Conservation (phyloP, 2,329 filamentous ascomycete genomes). For the Sclerotinia nivalis region DNA sequence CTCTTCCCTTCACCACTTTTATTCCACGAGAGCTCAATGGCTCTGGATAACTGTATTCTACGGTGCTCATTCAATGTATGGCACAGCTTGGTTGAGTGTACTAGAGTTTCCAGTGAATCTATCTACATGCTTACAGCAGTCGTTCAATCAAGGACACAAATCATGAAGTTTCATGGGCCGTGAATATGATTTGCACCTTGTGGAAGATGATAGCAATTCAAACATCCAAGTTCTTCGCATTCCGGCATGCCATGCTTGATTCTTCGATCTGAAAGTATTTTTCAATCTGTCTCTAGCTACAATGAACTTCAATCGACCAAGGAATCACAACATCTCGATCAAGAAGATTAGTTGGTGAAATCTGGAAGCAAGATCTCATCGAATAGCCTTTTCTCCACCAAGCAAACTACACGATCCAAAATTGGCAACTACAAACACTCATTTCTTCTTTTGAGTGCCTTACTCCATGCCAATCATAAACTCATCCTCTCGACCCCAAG, state of each 20-base stretch:
- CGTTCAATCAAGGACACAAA: neutral
- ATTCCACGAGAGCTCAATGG: neutral
- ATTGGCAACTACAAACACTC: neutral
- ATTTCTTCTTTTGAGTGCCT: neutral
- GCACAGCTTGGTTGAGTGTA: neutral
- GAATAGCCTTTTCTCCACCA: neutral
- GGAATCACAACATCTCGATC: neutral
- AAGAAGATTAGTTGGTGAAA: neutral
- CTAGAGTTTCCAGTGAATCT: neutral
- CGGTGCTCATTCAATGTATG: neutral
- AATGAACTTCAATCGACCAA: neutral
- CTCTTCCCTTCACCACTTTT: neutral
- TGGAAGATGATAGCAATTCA: neutral
- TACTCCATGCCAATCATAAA: neutral
- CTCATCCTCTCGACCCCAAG: conserved; percentile 1
- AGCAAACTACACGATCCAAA: neutral
- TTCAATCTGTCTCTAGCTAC: neutral
- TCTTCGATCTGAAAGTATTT: neutral
- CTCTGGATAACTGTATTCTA: conserved; percentile 5
- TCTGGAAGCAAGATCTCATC: neutral
- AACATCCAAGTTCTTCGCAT: neutral
- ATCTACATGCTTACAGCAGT: neutral
- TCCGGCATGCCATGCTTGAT: neutral
- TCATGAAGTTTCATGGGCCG: neutral
- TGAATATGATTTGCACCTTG: neutral